Base-by-base conservation (phyloP, 768 basidiomycete species). In the Nidularia sp. region DNA sequence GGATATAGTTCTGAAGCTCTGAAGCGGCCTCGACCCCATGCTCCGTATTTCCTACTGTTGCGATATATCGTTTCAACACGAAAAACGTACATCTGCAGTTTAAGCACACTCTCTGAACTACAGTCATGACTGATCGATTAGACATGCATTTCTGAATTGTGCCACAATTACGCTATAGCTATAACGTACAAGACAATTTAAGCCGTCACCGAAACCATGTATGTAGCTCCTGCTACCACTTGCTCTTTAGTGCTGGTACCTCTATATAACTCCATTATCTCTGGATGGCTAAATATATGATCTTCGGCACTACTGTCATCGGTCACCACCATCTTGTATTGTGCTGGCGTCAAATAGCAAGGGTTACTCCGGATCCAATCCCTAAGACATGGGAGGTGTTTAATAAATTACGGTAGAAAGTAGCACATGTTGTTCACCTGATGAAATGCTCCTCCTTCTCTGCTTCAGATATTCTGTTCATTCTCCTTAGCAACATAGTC, bases 401-500 rank as follows among this genome's bases (percentile, higher is more conserved):
- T 15, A 41, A 10, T 12, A 41, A 10, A 10, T 2, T 12, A 2
- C 10, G 42, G 34, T 44, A 49, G 41, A 46, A 53, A 18, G 32
- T 45, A 48, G 32, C 33, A n/a, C 4, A 10, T 10, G 39, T 15
- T 15, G 39, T 15, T 41, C 39, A 50, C 49, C 49, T n/a, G 22
- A 50, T 50, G 22, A n/a, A 36, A 13, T 12, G 12, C 36, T 50
- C 49, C 18, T 36, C 34, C 29, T 13, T 22, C n/a, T 50, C 49
- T 50, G 49, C 49, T 15, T 50, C 49, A 10, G 33, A 18, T 3
- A 25, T 29, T 29, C 22, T 50, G 8, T 34, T 39, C 34, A 50
- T 18, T 39, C 36, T 34, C 35, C 49, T 50, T 32, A 50, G 29
- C 33, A 50, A 18, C 49, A 32, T 50, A 50, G 33, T 41, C 13